These are phyloP conservation scores for Scheffersomyces quercinus DNA, from an alignment of 1,139 yeast genomes.

Conservation along the genomic window DNA sequence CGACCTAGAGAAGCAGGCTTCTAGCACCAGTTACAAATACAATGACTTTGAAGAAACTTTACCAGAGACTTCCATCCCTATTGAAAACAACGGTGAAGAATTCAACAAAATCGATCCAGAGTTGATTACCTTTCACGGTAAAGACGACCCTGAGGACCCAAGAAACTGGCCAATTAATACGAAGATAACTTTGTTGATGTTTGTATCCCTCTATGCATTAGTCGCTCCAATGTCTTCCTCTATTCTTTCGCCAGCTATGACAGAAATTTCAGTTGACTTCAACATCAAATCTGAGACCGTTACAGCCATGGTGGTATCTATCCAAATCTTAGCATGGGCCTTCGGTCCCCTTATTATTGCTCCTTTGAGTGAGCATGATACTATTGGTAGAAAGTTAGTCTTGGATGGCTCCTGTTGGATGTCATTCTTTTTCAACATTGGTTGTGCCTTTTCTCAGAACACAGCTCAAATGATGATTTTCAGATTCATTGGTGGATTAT, in stretches of 20 bases:
- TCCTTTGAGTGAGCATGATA: constrained; percentile 46
- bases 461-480: constrained; percentile 42
- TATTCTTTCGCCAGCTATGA: constrained; percentile 45
- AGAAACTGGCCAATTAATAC: constrained; percentile 35
- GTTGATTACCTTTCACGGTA: constrained; percentile 42
- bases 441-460: constrained; percentile 41
- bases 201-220: constrained; percentile 44
- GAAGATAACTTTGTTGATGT: constrained; percentile 30
- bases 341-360: constrained; percentile 46
- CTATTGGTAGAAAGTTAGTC: constrained; percentile 41
- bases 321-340: constrained; percentile 50
- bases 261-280: constrained; percentile 35
- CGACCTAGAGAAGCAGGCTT: constrained; percentile 6
- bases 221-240: constrained; percentile 51
- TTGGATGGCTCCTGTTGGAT: constrained; percentile 37
- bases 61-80: constrained; percentile 24
- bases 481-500: constrained; percentile 40
- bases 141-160: constrained; percentile 41
- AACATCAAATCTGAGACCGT: constrained; percentile 30
- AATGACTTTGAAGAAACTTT: constrained; percentile 3
- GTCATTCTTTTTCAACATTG: constrained; percentile 36
- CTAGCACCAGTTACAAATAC: not conserved
- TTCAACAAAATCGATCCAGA: constrained; percentile 43
- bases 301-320: constrained; percentile 42
- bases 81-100: constrained; percentile 39